Evolutionary conservation across 352 stramenopile genomes (phyloP).

Genomic region (Phytophthora niederhauseri): DNA sequence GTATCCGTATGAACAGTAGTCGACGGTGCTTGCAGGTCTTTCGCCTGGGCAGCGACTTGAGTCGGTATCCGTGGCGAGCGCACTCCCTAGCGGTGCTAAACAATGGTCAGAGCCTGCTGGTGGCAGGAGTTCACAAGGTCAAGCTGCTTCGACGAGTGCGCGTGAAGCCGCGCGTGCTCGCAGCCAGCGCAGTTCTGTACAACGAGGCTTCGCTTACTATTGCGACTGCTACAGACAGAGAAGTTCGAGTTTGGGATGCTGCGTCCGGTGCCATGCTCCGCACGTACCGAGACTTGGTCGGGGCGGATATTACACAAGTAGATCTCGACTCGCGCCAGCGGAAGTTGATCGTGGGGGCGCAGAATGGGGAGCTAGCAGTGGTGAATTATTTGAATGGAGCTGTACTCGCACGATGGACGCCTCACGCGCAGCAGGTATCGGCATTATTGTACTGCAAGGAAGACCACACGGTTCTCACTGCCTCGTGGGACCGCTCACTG

Average conservation of each 20-base stretch:
- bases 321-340: constrained; percentile 71
- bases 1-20: constrained; percentile 67
- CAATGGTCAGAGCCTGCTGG: constrained; percentile 64
- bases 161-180: constrained; percentile 61
- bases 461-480: constrained; percentile 73
- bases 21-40: constrained; percentile 70
- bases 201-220: constrained; percentile 74
- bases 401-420: constrained; percentile 65
- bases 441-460: constrained; percentile 79
- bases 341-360: constrained; percentile 72
- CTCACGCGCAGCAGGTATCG: constrained; percentile 66
- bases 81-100: constrained; percentile 69
- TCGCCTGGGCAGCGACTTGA: constrained; percentile 61
- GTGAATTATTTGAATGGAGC: constrained; percentile 83
- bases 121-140: constrained; percentile 67
- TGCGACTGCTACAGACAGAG: constrained; percentile 68
- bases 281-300: constrained; percentile 57
- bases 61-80: constrained; percentile 69
- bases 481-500: constrained; percentile 77
- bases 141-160: constrained; percentile 74
- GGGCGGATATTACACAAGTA: constrained; percentile 71
- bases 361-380: constrained; percentile 70
- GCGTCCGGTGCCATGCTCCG: constrained; percentile 58
- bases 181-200: constrained; percentile 68
- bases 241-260: constrained; percentile 77